Percentiles rank a stretch among this genome's conserved stretches.
These are phyloP conservation scores for Cylindrotheca closterium DNA, from an alignment of 108 stramenopile genomes.

Conservation along the genomic window DNA sequence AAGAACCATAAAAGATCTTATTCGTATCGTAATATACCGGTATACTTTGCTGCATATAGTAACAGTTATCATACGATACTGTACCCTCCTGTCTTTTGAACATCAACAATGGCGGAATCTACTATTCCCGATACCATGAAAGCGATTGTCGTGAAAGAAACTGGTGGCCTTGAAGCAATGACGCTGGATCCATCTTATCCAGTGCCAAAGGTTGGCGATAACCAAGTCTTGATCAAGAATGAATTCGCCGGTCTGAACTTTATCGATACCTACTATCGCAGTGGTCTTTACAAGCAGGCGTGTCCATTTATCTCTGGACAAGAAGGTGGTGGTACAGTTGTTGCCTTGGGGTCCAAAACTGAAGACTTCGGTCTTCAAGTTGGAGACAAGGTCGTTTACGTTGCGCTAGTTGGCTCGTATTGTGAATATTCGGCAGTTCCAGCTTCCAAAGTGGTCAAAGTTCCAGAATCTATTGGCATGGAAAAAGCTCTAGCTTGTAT, in stretches of 20 bases:
- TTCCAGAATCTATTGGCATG: constrained; percentile 46
- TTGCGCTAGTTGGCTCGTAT: constrained; percentile 57
- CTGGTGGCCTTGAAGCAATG: constrained; percentile 64
- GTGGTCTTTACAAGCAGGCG: constrained; percentile 63
- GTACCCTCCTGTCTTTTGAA: too few species aligned
- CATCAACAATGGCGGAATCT: too few species aligned
- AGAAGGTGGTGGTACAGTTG: constrained; percentile 74
- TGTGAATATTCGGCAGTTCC: constrained; percentile 78
- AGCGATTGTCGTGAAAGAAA: constrained; percentile 70
- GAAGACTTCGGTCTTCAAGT: constrained; percentile 44
- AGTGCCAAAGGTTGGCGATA: constrained; percentile 38
- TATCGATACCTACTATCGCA: constrained; percentile 79
- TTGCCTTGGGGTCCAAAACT: constrained; percentile 4
- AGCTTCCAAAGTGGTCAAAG: constrained; percentile 45
- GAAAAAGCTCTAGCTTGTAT: constrained; percentile 59
- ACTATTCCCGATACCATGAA: constrained; percentile 24
- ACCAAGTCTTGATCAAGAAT: constrained; percentile 70
- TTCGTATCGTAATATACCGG: too few species aligned
- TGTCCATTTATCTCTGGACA: constrained; percentile 68
- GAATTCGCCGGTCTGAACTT: constrained; percentile 77
- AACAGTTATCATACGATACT: too few species aligned
- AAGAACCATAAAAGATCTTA: too few species aligned
- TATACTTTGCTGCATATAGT: too few species aligned
- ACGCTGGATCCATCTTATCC: constrained; percentile 51
- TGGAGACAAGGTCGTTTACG: constrained; percentile 72